Percentiles rank a stretch among this genome's conserved stretches.
These are phyloP conservation scores for Auriscalpium vulgare DNA, from an alignment of 768 basidiomycete genomes.

Conservation along the genomic window DNA sequence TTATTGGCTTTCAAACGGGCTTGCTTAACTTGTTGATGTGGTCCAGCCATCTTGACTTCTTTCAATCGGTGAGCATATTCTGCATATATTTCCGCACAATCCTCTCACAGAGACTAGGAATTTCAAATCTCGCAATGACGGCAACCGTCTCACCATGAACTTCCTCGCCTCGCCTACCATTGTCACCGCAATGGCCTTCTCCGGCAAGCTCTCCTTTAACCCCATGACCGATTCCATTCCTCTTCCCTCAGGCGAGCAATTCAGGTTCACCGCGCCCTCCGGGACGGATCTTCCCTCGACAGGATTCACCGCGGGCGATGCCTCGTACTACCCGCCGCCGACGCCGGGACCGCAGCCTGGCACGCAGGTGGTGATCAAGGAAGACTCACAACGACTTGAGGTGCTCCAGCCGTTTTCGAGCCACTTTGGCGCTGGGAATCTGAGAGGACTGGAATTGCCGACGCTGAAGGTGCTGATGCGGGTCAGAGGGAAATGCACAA, in stretches of 20 bases:
- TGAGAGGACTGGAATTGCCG: conserved; percentile 66
- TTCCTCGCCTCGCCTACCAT: conserved; percentile 96
- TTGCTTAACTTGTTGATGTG: not conserved
- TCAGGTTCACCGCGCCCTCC: conserved; percentile 78
- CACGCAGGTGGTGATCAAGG: conserved; percentile 67
- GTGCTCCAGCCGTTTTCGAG: conserved; percentile 76
- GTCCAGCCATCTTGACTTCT: conserved; percentile 84
- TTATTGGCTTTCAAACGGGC: not conserved
- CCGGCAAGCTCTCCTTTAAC: conserved; percentile 90
- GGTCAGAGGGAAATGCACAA: conserved; percentile 97
- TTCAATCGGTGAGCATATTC: conserved; percentile 72
- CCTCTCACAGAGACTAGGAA: conserved; percentile 32
- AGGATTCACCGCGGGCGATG: conserved; percentile 74
- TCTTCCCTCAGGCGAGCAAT: conserved; percentile 63
- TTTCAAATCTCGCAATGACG: conserved; percentile 95
- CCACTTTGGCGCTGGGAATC: conserved; percentile 53
- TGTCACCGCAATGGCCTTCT: conserved; percentile 96
- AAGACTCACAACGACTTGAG: conserved; percentile 81
- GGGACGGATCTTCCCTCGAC: conserved; percentile 78
- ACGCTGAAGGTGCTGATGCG: conserved; percentile 79
- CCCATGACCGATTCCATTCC: conserved; percentile 71
- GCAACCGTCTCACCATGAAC: conserved; percentile 91
- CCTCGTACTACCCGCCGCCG: conserved; percentile 71
- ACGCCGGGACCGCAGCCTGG: conserved; percentile 68
- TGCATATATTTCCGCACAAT: not conserved